Percentiles rank a stretch among this genome's conserved stretches.
phyloP scores from a whole-genome alignment of 2,329 filamentous ascomycete species.

The Xylaria sp. region DNA sequence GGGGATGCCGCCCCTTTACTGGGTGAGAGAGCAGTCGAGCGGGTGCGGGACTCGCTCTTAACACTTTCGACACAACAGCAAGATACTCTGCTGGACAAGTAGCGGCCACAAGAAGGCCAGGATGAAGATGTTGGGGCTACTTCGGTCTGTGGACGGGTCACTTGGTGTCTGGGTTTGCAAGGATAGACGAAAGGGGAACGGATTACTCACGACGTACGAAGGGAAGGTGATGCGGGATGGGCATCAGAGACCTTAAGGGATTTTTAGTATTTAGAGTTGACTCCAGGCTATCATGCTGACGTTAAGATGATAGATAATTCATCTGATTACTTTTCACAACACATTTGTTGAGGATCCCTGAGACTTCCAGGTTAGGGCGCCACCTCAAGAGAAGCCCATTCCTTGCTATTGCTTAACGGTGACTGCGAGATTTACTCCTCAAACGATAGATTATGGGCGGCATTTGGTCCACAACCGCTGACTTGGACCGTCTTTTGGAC shows the following conservation, averaged over 20 bases:
- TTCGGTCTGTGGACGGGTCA: background rate
- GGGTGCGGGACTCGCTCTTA: conserved; percentile 16
- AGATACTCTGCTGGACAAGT: background rate
- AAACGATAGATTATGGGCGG: too few species aligned
- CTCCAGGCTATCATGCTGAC: background rate
- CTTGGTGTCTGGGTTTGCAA: background rate
- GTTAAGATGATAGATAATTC: background rate
- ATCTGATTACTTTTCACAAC: background rate
- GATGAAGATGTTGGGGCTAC: background rate
- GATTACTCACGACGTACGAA: background rate
- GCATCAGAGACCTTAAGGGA: background rate
- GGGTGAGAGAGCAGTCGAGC: conserved; percentile 2
- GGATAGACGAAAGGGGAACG: background rate
- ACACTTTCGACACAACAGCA: conserved; percentile 11
- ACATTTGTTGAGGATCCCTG: background rate
- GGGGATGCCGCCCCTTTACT: conserved; percentile 5
- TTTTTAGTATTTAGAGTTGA: background rate
- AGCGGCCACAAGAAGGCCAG: background rate
- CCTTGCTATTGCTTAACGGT: background rate
- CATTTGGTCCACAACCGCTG: too few species aligned
- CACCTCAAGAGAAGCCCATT: background rate
- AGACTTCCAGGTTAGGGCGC: background rate
- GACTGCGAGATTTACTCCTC: too few species aligned
- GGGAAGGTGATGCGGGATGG: background rate
- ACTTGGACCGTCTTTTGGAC: too few species aligned